phyloP scores from a whole-genome alignment of 768 basidiomycete genomes.

The Nevesoporus exiguus region DNA sequence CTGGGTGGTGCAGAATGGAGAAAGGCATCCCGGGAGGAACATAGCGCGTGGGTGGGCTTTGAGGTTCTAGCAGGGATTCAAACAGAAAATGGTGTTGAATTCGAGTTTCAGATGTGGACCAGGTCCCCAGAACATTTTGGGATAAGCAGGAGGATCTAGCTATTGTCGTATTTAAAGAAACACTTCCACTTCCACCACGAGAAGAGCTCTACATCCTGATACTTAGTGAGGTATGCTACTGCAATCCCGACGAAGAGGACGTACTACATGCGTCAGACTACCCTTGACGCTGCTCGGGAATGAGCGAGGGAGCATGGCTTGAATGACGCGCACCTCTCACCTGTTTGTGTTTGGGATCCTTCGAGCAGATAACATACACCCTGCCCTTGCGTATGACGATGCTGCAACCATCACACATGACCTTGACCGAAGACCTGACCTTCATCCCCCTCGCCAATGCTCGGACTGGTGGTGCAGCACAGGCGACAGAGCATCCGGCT shows the following conservation, averaged over 20 bases:
- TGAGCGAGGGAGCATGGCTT: constrained; percentile 11
- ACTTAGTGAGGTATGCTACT: not conserved
- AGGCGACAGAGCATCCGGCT: constrained; percentile 19
- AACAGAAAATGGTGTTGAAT: constrained; percentile 78
- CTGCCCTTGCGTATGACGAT: constrained; percentile 87
- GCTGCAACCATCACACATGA: constrained; percentile 91
- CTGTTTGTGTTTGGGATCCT: constrained; percentile 98
- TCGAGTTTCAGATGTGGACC: constrained; percentile 97
- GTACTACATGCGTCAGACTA: constrained; percentile 25
- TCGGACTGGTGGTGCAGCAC: constrained; percentile 25
- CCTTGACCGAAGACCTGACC: constrained; percentile 90
- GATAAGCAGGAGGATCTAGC: not conserved
- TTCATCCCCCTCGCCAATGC: constrained; percentile 81
- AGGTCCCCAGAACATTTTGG: constrained; percentile 30
- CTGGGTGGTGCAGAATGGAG: constrained; percentile 48
- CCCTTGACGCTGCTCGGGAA: constrained; percentile 57
- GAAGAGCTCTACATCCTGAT: not conserved
- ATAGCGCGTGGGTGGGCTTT: constrained; percentile 77
- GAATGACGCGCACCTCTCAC: constrained; percentile 40
- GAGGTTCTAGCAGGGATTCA: constrained; percentile 72
- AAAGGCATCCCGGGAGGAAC: constrained; percentile 54
- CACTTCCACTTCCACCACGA: not conserved
- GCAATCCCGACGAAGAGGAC: not conserved
- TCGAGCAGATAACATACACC: constrained; percentile 88
- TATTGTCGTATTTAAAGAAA: constrained; percentile 1